Conservation (phyloP, 441 rosid genomes). For the Brassica hybrid region DNA sequence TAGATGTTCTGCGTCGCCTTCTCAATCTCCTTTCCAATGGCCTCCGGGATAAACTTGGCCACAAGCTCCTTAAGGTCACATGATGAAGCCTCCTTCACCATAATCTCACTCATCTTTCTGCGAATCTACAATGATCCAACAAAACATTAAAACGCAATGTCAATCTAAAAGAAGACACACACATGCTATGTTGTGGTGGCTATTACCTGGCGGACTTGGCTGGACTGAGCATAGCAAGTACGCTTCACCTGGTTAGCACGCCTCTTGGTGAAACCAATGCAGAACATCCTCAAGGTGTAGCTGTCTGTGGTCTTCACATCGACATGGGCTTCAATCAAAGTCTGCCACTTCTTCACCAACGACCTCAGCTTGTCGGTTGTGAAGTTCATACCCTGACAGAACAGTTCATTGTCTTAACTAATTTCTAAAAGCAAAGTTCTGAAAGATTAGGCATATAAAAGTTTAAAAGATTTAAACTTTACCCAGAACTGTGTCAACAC, state of each 20-base stretch:
- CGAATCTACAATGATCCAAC: slow-evolving; percentile 54
- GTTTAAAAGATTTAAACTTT: slow-evolving; percentile 44
- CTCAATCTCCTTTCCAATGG: slow-evolving; percentile 77
- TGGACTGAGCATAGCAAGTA: too few relatives aligned
- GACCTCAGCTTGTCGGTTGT: slow-evolving; percentile 94
- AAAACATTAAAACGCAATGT: background rate
- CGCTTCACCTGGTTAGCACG: too few relatives aligned
- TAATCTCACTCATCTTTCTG: slow-evolving; percentile 76
- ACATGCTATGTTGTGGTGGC: too few relatives aligned
- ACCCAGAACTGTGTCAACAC: slow-evolving; percentile 98
- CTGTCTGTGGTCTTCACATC: too few relatives aligned
- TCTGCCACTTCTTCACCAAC: slow-evolving; percentile 89
- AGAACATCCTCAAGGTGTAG: too few relatives aligned
- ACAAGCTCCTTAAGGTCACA: slow-evolving; percentile 79
- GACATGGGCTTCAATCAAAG: slow-evolving; percentile 86
- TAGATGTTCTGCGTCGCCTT: slow-evolving; percentile 70
- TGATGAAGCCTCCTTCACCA: slow-evolving; percentile 70
- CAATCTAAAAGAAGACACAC: background rate
- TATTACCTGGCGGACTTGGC: too few relatives aligned
- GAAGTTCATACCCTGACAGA: slow-evolving; percentile 84
- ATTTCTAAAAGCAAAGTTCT: background rate
- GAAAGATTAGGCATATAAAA: background rate
- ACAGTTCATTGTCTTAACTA: background rate
- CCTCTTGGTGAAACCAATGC: too few relatives aligned
- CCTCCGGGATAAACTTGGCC: slow-evolving; percentile 70